Conservation (phyloP, 2,329 filamentous ascomycete species). For the Diplocarpon mali region DNA sequence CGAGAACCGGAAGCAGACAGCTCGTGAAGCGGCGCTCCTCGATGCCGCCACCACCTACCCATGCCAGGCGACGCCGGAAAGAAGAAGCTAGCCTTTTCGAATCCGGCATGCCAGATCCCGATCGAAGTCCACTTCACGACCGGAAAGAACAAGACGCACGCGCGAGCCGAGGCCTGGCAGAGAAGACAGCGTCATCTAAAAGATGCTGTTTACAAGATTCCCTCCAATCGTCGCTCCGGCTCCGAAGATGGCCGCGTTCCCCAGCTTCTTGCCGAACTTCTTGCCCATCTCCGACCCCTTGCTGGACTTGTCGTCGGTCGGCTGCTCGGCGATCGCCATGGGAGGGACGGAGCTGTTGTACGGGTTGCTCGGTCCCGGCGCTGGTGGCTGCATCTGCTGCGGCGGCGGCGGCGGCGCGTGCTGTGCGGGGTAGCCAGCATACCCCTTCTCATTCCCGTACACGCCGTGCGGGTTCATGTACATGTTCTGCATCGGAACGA, state of each 20-base stretch:
- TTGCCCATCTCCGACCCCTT: constrained; percentile 59
- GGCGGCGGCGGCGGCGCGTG: constrained; percentile 17
- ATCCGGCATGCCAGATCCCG: too few species aligned
- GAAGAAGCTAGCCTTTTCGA: too few species aligned
- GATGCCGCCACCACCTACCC: too few species aligned
- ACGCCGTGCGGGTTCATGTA: constrained; percentile 30
- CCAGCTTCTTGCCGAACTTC: constrained; percentile 94
- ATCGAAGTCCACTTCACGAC: neutral
- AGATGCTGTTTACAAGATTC: constrained; percentile 84
- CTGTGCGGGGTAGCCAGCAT: constrained; percentile 19
- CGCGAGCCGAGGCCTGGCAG: neutral
- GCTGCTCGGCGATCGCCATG: constrained; percentile 56
- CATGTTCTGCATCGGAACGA: constrained; percentile 32
- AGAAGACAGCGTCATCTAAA: constrained; percentile 37
- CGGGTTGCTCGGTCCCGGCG: constrained; percentile 44
- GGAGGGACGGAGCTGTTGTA: constrained; percentile 63
- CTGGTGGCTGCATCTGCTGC: constrained; percentile 16
- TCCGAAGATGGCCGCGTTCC: constrained; percentile 76
- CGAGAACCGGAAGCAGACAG: too few species aligned
- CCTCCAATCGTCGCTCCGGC: constrained; percentile 84
- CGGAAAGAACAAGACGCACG: neutral
- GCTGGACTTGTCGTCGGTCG: constrained; percentile 31
- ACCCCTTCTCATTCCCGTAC: constrained; percentile 14
- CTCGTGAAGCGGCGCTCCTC: too few species aligned
- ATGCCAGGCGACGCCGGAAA: too few species aligned